Base-by-base conservation (phyloP, 805 yeast genomes). In the Candida jianshihensis region DNA sequence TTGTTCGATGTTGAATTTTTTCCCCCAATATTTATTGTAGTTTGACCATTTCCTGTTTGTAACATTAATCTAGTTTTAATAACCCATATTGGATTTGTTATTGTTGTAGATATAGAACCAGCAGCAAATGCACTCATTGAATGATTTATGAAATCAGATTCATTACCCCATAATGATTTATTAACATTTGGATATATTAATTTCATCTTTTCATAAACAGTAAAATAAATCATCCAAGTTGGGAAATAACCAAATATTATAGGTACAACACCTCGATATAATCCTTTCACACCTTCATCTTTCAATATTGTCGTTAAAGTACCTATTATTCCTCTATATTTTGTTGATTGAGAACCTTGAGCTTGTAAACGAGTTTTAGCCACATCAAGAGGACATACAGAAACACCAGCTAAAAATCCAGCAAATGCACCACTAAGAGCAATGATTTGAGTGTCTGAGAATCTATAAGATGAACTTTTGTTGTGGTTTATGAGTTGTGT, bases 41-140 rank as follows among this genome's bases (percentile, higher is more conserved):
- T 40, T 11, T 28, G 39, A 10, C 47, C 51, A 24, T 39, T 43
- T 7, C 52, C 48, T 9, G 81, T 79, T 52, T 85, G 95, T 28
- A 89, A 67, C 97, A 92, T 92, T 35, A 92, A 63, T 51, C 98
- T 67, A 2, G 98, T 92, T 57, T 92, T 92, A 21, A 92, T 89
- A 31, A 92, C 97, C 98, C 98, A 92, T 12, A 90, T 85, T 10
- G 98, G 98, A 57, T 92, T 92, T 0, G 96, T 90, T 8, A 79
- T 58, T 10, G 86, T 67, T 1, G 97, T 83, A 2, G 95, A 83
- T 7, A 80, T 75, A 38, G 85, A 76, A 20, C 98, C 98, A 2
- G 97, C 96, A 5, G 86, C 73, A 34, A 90, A 70, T 1, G 98
- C 97, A 36, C 77, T 63, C 35, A 65, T 47, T 14, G 64, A 53